These are phyloP conservation scores for Antrodiella citrinella DNA, from an alignment of 768 basidiomycete genomes.

Conservation along the genomic window DNA sequence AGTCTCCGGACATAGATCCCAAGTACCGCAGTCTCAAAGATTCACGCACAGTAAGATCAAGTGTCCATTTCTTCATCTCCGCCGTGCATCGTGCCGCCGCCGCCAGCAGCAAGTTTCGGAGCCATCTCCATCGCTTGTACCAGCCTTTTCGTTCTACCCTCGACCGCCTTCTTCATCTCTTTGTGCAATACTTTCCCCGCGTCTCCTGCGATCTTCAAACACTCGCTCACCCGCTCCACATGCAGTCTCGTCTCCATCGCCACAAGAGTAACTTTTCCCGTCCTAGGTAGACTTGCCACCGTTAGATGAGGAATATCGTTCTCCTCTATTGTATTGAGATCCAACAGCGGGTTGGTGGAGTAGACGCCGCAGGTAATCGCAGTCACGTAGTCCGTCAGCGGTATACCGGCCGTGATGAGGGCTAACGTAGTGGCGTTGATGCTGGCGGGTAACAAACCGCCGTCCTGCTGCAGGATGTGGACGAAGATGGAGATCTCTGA, in stretches of 20 bases:
- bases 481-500: slow-evolving; percentile 90
- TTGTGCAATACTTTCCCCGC: slow-evolving; percentile 69
- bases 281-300: slow-evolving; percentile 82
- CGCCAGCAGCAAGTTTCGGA: slow-evolving; percentile 21
- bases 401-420: slow-evolving; percentile 83
- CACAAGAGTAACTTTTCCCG: slow-evolving; percentile 79
- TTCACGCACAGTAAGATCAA: no score
- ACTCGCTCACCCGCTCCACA: slow-evolving; percentile 86
- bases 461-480: slow-evolving; percentile 91
- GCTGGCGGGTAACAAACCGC: slow-evolving; percentile 67
- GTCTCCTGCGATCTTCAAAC: slow-evolving; percentile 71
- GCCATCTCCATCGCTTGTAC: slow-evolving; percentile 53
- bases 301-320: slow-evolving; percentile 83
- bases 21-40: no score
- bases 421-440: slow-evolving; percentile 95
- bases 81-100: slow-evolving; percentile 12
- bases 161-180: slow-evolving; percentile 77
- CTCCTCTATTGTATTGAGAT: slow-evolving; percentile 86
- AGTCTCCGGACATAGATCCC: no score
- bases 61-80: slow-evolving; percentile 18
- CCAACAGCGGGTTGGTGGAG: slow-evolving; percentile 72
- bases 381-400: slow-evolving; percentile 85
- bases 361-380: slow-evolving; percentile 84
- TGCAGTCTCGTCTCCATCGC: slow-evolving; percentile 94
- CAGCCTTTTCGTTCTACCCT: slow-evolving; percentile 51